Base-by-base conservation (phyloP, 371 early-diverging fungal species). In the Mortierella sp. region DNA sequence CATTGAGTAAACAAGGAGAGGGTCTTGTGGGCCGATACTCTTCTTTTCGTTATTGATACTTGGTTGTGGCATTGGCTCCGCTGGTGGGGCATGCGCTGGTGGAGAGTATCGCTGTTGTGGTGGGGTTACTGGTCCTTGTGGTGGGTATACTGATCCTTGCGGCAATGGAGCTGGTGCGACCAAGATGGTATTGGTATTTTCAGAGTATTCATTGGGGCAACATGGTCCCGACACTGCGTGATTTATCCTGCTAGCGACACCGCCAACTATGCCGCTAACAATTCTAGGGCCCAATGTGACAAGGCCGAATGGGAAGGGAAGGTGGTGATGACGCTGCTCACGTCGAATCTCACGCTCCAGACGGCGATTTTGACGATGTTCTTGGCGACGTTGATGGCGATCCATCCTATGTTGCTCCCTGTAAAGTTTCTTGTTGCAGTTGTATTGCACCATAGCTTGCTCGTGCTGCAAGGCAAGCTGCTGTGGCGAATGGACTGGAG, bases 1-100 rank as follows among this genome's bases (percentile, higher is more conserved):
- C 74, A 73, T 62, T n/a, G 68, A 53, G 40, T 67, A 73, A 6
- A 67, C 68, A 0, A 73, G 22, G 15, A 67, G 36, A 4, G 68
- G 74, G 36, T 73, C 74, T 32, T 67, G 74, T 16, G 75, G 22
- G 3, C 24, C 33, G 22, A 65, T 41, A 9, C 55, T 32, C 36
- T 75, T 75, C 1, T 69, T 41, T 5, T 60, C 21, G 6, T 16
- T 38, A 1, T 48, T n/a, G 16, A 43, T 43, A 43, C 43, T 38
- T 16, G 58, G 40, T 28, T 28, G 28, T 2, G 28, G 28, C 28
- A 28, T 28, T 28, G 28, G 28, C 52, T 57, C 8, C 19, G n/a
- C 8, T 21, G 36, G 10, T 3, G 48, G 40, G 36, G 69, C 19
- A 43, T 22, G 32, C 41, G 24, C 9, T 32, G 47, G 28, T 10